These are phyloP conservation scores for Galerina sulciceps DNA, from an alignment of 768 basidiomycete genomes.

Conservation along the genomic window DNA sequence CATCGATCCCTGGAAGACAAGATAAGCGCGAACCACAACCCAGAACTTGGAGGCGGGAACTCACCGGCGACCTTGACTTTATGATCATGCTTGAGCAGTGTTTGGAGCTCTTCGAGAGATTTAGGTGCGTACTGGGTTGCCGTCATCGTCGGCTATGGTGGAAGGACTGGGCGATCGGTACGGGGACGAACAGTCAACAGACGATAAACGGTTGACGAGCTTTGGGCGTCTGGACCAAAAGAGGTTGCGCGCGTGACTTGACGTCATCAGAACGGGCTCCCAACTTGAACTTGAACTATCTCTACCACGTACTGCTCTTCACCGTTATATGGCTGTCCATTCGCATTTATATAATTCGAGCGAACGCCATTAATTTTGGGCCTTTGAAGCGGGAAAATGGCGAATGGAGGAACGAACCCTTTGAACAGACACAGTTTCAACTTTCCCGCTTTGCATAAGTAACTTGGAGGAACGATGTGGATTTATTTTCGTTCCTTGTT, in stretches of 20 bases:
- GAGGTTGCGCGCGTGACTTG: not conserved
- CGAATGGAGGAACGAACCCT: too few relatives aligned
- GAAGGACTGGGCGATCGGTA: not conserved
- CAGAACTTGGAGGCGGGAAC: slow-evolving; percentile 22
- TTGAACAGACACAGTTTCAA: too few relatives aligned
- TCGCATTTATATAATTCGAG: too few relatives aligned
- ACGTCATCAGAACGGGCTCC: not conserved
- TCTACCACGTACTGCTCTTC: too few relatives aligned
- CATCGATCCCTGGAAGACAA: slow-evolving; percentile 59
- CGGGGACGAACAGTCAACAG: not conserved
- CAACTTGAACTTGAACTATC: not conserved
- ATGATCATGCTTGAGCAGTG: slow-evolving; percentile 59
- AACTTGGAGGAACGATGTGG: too few relatives aligned
- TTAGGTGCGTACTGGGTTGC: slow-evolving; percentile 28
- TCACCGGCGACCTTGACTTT: slow-evolving; percentile 95
- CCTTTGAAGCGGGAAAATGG: too few relatives aligned
- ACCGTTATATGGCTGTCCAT: too few relatives aligned
- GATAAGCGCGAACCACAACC: not conserved
- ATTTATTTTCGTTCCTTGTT: too few relatives aligned
- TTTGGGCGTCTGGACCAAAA: not conserved
- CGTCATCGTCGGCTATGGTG: slow-evolving; percentile 7
- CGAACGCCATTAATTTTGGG: too few relatives aligned
- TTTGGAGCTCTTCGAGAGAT: slow-evolving; percentile 60
- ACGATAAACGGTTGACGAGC: not conserved
- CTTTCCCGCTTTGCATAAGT: too few relatives aligned